Evolutionary conservation across 2,329 filamentous ascomycete species (phyloP).

Genomic region (Chrysoporthe cubensis): DNA sequence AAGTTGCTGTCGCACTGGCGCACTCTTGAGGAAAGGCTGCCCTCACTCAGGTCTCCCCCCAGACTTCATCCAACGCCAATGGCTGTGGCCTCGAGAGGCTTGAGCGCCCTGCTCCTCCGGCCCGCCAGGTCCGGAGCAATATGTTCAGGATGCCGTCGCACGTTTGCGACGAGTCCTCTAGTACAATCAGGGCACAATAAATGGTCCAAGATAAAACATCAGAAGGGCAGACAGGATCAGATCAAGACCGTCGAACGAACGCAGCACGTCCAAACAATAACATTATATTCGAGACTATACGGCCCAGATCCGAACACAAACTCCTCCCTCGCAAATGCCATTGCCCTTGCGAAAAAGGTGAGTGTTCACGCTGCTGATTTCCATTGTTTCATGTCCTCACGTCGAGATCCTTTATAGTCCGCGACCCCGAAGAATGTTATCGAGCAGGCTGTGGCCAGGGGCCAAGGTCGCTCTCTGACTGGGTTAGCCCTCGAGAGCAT

Average conservation of each 20-base stretch:
- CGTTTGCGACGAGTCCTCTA: slow-evolving; percentile 50
- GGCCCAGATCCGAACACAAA: slow-evolving; percentile 77
- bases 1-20: background rate
- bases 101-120: slow-evolving; percentile 16
- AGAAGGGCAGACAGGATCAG: slow-evolving; percentile 84
- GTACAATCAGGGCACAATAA: slow-evolving; percentile 77
- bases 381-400: background rate
- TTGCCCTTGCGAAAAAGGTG: slow-evolving; percentile 77
- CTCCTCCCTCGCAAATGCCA: slow-evolving; percentile 72
- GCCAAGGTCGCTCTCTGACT: slow-evolving; percentile 78
- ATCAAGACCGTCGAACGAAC: slow-evolving; percentile 75
- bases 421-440: slow-evolving; percentile 84
- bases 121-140: slow-evolving; percentile 30
- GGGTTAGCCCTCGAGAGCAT: slow-evolving; percentile 78
- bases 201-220: slow-evolving; percentile 96
- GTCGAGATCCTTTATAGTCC: slow-evolving; percentile 34
- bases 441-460: slow-evolving; percentile 83
- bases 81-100: slow-evolving; percentile 14
- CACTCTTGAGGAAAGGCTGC: background rate
- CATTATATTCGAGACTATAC: slow-evolving; percentile 75
- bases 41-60: background rate
- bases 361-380: background rate
- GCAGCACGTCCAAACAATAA: slow-evolving; percentile 72
- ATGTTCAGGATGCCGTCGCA: slow-evolving; percentile 54
- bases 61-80: slow-evolving; percentile 10